Conservation (phyloP, 2,329 filamentous ascomycete genomes). For the Penicillium sclerotiorum region DNA sequence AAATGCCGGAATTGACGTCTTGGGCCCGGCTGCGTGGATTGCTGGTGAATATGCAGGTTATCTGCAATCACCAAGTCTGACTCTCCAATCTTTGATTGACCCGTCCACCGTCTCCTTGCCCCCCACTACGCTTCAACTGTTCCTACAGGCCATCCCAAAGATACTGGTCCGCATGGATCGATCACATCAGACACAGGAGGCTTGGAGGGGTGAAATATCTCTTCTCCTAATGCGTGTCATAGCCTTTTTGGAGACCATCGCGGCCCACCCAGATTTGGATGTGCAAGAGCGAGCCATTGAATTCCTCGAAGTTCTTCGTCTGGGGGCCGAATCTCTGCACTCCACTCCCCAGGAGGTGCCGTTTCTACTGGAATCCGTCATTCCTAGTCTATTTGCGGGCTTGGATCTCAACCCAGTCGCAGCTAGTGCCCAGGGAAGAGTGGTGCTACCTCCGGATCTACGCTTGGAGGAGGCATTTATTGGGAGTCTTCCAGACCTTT, state of each 20-base stretch:
- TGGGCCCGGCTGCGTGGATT: constrained; percentile 80
- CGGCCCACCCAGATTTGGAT: constrained; percentile 82
- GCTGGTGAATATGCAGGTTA: constrained; percentile 84
- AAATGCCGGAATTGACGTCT: constrained; percentile 61
- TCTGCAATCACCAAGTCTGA: constrained; percentile 69
- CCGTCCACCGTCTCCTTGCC: constrained; percentile 60
- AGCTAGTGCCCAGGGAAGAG: constrained; percentile 76
- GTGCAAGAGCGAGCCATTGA: constrained; percentile 95
- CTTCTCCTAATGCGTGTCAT: constrained; percentile 81
- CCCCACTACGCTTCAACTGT: constrained; percentile 72
- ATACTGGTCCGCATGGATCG: constrained; percentile 74
- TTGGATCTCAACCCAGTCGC: constrained; percentile 93
- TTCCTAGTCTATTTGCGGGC: constrained; percentile 83
- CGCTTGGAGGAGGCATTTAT: constrained; percentile 85
- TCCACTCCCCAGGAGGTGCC: constrained; percentile 63
- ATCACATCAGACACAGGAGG: constrained; percentile 68
- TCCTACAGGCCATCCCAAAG: constrained; percentile 83
- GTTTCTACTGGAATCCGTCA: constrained; percentile 82
- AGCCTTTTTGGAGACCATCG: constrained; percentile 76
- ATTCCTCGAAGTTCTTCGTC: constrained; percentile 83
- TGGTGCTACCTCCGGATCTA: constrained; percentile 74
- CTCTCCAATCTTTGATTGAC: constrained; percentile 74
- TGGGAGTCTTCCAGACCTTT: constrained; percentile 66
- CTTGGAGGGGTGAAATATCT: constrained; percentile 72
- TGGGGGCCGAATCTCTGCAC: constrained; percentile 74